phyloP scores from a whole-genome alignment of 441 rosid species.

The Macaranga tanarius region DNA sequence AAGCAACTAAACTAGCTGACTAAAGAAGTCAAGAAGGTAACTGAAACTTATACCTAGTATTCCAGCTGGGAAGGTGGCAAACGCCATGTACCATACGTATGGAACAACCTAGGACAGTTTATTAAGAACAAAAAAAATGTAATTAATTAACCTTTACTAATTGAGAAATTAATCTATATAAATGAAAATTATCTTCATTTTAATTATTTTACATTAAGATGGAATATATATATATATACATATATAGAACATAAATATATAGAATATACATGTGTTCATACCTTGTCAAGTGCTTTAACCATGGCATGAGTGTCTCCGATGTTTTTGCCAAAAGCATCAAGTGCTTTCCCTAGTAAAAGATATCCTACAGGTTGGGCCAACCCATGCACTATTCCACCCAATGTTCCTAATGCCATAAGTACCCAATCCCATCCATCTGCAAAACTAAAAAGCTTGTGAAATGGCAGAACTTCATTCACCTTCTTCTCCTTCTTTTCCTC shows the following conservation, averaged over 20 bases:
- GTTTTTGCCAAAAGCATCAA: slow-evolving; percentile 51
- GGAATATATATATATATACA: too few species aligned
- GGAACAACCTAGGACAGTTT: slow-evolving; percentile 48
- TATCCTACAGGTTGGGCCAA: slow-evolving; percentile 68
- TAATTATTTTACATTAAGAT: too few species aligned
- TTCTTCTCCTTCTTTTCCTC: neutral
- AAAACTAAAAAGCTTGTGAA: slow-evolving; percentile 47
- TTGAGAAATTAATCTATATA: too few species aligned
- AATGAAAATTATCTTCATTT: too few species aligned
- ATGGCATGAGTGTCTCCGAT: slow-evolving; percentile 26
- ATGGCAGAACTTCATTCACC: slow-evolving; percentile 27
- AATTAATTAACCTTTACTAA: too few species aligned
- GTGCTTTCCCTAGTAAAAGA: slow-evolving; percentile 61
- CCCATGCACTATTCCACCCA: slow-evolving; percentile 58
- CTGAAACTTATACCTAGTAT: slow-evolving; percentile 43
- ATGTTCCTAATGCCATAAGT: slow-evolving; percentile 53
- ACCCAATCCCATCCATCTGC: slow-evolving; percentile 56
- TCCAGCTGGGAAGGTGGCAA: slow-evolving; percentile 74
- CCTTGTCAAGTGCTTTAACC: slow-evolving; percentile 49
- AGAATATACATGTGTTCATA: neutral
- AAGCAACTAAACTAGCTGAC: too few species aligned
- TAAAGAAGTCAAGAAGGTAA: too few species aligned
- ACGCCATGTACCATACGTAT: slow-evolving; percentile 68
- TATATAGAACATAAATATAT: too few species aligned
- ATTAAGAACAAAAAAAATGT: neutral